Evolutionary conservation across 306 rosid species (phyloP), one percentile per base, ranked within the genome.

Genomic region (Quercus glauca): DNA sequence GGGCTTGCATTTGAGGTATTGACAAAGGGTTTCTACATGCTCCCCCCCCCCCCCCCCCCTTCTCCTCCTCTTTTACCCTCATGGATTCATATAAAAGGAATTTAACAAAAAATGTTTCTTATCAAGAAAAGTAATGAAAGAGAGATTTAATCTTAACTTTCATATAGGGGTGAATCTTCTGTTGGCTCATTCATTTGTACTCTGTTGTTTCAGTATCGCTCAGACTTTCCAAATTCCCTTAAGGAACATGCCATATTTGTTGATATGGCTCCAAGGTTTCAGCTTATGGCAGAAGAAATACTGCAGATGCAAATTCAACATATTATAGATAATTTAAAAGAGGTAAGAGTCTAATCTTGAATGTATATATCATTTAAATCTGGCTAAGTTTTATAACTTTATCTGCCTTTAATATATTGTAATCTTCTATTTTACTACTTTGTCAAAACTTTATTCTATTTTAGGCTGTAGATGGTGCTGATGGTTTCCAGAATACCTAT

Each of bases 401-500:
- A 65, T 76, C 51, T 57, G 58, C 76, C 75, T 69, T 80, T 51
- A 25, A 74, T 28, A 83, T 71, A 49, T 68, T 49, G 55, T 19
- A 83, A 73, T 78, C 79, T 70, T 49, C 35, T 69, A n/a, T 74
- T 81, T 56, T 74, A 37, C 51, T 74, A 23, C 79, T 73, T 76
- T 0, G 35, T 64, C 17, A 28, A 64, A 29, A 67, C 45, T 28
- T 65, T 77, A 25, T 81, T 74, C 15, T 29, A 55, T 85, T 60
- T n/a, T 77, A 95, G 99, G 99, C 97, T 68, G 82, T 95, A 75
- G 94, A 90, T 77, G 90, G 94, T 15, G 98, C 98, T 61, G 91
- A 85, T 69, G 98, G 99, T 80, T 95, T 92, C 84, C 98, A 95
- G 83, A 95, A 95, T 86, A 95, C 99, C 76, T 97, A 95, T 80